Base-by-base conservation (phyloP, 768 basidiomycete species). In the Lactarius akahatsu region DNA sequence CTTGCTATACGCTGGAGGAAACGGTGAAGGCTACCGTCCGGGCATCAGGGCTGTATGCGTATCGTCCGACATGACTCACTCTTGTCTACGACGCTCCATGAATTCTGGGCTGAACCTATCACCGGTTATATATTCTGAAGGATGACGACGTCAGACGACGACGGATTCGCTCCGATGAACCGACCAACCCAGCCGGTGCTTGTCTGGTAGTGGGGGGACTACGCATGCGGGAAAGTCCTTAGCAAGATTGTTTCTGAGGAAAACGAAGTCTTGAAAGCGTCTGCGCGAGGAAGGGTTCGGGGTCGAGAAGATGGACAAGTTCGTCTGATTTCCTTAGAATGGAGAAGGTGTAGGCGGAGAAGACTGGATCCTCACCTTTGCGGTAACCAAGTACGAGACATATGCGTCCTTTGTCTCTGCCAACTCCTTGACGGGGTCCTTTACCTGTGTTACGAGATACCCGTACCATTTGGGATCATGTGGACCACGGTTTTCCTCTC, bases 61-160 rank as follows among this genome's bases (percentile, higher is more conserved):
- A 68, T 43, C 65, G 32, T 59, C 43, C 38, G 62, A 47, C 18
- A 26, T 11, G 55, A 76, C 91, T 76, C 76, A 96, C 94, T 96
- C 94, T 69, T 86, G 77, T 72, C 96, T 83, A 70, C 97, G 83
- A 50, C 92, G 86, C 76, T 99, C 96, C 85, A 98, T 92, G 72
- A 99, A 99, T 73, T 98, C 97, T 10, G 91, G 88, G 70, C 94
- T 94, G 78, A 99, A 99, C 68, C 97, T 83, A 77, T 98, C 97
- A 15, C 97, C 97, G 32, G 96, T 98, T 63, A 99, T 85, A 75
- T 99, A 99, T 77, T 98, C 97, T 97, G 70, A 38, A 38, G 38
- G 40, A 26, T 34, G 15, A 28, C 50, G 41, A 20, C 11, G n/a
- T 67, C 26, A 67, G 41, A 63, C 9, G n/a, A 58, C 23, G 18